Conservation (phyloP, 2,329 filamentous ascomycete genomes). For the Cordyceps javanica region DNA sequence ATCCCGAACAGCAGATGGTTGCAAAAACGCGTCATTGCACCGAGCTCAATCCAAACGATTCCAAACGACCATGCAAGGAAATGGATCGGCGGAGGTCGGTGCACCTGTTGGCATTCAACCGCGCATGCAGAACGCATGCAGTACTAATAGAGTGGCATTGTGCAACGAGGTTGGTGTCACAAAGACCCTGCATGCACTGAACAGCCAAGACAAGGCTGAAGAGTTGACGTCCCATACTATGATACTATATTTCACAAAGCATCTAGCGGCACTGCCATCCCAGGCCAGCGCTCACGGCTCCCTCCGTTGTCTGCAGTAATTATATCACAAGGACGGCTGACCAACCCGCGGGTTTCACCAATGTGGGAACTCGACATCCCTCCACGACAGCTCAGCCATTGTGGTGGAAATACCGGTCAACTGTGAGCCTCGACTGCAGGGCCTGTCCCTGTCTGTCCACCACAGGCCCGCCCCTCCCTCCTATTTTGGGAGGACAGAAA, state of each 20-base stretch:
- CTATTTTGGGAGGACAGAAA: not conserved
- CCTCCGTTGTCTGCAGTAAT: not conserved
- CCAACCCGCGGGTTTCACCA: not conserved
- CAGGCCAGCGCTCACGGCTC: not conserved
- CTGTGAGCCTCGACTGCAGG: not conserved
- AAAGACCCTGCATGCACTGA: not conserved
- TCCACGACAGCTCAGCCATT: not conserved
- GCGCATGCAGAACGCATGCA: not conserved
- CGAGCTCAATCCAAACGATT: not conserved
- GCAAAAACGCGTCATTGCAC: not conserved
- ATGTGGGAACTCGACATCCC: slow-evolving; percentile 2
- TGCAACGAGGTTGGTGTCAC: too few relatives aligned
- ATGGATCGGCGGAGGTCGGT: not conserved
- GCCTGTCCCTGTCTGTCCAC: slow-evolving; percentile 1
- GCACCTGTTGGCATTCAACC: not conserved
- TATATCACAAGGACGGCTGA: not conserved
- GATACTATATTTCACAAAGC: too few relatives aligned
- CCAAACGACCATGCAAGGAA: not conserved
- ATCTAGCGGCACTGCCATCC: too few relatives aligned
- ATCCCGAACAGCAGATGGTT: not conserved
- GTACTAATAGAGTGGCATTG: not conserved
- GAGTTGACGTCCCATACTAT: too few relatives aligned
- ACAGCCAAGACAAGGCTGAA: slow-evolving; percentile 1
- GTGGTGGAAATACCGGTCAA: not conserved
- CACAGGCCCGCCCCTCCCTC: slow-evolving; percentile 3